phyloP scores from a whole-genome alignment of 1,284 basidiomycete species.

The Singerocomus inundabilis region DNA sequence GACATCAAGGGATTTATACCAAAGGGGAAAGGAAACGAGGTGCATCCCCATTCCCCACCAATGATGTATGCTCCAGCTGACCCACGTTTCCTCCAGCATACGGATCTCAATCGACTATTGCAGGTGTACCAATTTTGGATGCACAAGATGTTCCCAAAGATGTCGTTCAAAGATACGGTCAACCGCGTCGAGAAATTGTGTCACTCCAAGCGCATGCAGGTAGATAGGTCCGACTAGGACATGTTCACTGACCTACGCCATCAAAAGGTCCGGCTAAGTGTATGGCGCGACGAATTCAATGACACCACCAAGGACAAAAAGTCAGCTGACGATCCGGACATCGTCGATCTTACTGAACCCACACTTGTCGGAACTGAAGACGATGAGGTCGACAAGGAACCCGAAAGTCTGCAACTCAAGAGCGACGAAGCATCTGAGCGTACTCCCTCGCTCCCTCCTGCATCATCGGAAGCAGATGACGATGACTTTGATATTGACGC shows the following conservation, averaged over 20 bases:
- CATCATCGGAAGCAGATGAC: conserved; percentile 49
- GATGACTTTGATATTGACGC: conserved; percentile 58
- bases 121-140: conserved; percentile 90
- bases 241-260: conserved; percentile 12
- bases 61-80: conserved; percentile 1
- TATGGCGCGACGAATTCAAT: conserved; percentile 73
- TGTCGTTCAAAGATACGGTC: conserved; percentile 81
- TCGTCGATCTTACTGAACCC: conserved; percentile 33
- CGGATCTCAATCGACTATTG: conserved; percentile 76
- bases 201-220: conserved; percentile 80
- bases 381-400: conserved; percentile 23
- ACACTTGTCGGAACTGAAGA: conserved; percentile 20
- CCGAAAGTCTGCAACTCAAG: conserved; percentile 22
- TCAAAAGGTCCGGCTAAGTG: conserved; percentile 59
- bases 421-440: conserved; percentile 34
- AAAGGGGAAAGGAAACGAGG: conserved; percentile 89
- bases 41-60: conserved; percentile 33
- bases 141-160: conserved; percentile 86
- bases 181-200: conserved; percentile 82
- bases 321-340: conserved; percentile 29
- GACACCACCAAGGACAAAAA: conserved; percentile 44
- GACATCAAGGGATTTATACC: conserved; percentile 73
- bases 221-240: conserved; percentile 34
- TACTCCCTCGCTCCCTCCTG: conserved; percentile 42
- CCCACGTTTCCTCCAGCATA: conserved; percentile 43